Base-by-base conservation (phyloP, 305 asterid species). In the Rubia balearica region DNA sequence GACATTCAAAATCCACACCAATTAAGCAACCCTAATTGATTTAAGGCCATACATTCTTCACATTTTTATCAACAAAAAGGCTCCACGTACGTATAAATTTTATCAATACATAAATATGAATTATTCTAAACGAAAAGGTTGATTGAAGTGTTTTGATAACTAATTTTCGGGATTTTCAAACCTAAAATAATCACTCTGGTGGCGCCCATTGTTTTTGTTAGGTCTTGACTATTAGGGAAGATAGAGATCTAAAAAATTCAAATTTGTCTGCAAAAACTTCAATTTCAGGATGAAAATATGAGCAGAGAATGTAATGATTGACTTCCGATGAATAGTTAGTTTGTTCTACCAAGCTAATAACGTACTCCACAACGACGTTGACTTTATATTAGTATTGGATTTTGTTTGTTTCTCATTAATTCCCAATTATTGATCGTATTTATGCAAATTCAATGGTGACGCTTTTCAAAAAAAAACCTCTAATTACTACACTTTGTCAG, bases 201-300 rank as follows among this genome's bases (percentile, higher is more conserved):
- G 19, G 22, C 16, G 57, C 57, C 57, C 57, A 51, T 51, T 16
- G 59, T 17, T 51, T 51, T 51, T 17, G 59, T 51, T 17, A 17
- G 59, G 59, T 17, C n/a, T 49, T 49, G 57, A 51, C 59, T 1
- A 51, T 17, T 17, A 6, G 22, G 22, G 6, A 51, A 48, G 19
- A 48, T 48, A 4, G 21, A 6, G 6, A 48, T 12, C 19, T 14
- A 21, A 42, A 59, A 14, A 57, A 70, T 70, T 70, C 73, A 70
- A 70, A 41, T 70, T 59, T 59, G 67, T 59, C 73, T 41, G 73
- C 73, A 57, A 22, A 57, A 57, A 9, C 62, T 57, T 57, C 62
- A 19, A 10, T 53, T 55, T 17, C 24, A 51, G 59, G 59, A 51
- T 51, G 59, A 17, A 51, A 16, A 17, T 51, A 51, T 51, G 59